phyloP scores from a whole-genome alignment of 2,329 filamentous ascomycete genomes.

The Whalleya microplaca region DNA sequence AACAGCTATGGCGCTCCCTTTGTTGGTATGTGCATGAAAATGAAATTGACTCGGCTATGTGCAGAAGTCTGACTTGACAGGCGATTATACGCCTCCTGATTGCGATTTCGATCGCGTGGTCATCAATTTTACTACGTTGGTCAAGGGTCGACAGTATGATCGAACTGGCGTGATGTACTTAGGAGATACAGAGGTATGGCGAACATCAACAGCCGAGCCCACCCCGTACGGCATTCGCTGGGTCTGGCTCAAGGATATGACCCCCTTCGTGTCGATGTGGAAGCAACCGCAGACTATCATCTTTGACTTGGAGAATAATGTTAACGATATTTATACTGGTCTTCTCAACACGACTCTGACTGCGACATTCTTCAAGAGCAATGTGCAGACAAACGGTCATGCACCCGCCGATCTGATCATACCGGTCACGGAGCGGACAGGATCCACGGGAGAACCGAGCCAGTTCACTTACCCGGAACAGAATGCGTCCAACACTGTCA shows the following conservation, averaged over 20 bases:
- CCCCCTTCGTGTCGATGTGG: constrained; percentile 71
- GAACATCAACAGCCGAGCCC: constrained; percentile 82
- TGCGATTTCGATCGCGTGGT: constrained; percentile 75
- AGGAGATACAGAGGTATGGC: constrained; percentile 78
- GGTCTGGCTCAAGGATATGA: constrained; percentile 81
- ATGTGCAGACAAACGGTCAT: constrained; percentile 41
- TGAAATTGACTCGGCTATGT: not conserved
- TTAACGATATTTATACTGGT: constrained; percentile 73
- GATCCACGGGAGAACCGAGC: constrained; percentile 58
- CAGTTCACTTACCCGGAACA: constrained; percentile 69
- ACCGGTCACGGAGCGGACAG: constrained; percentile 63
- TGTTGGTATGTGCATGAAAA: constrained; percentile 56
- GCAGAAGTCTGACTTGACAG: constrained; percentile 42
- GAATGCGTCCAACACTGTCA: constrained; percentile 60
- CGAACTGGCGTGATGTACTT: constrained; percentile 76
- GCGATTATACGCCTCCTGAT: constrained; percentile 65
- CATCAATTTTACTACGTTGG: constrained; percentile 76
- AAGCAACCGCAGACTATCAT: constrained; percentile 72
- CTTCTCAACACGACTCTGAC: constrained; percentile 75
- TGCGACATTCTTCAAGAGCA: constrained; percentile 67
- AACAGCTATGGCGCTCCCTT: constrained; percentile 75
- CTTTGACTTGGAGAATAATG: constrained; percentile 77
- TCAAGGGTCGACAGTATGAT: constrained; percentile 75
- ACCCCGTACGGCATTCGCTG: constrained; percentile 70
- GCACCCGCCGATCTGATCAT: constrained; percentile 67